Evolutionary conservation across 768 basidiomycete genomes (phyloP).

Genomic region (Chalciporus piperatus): DNA sequence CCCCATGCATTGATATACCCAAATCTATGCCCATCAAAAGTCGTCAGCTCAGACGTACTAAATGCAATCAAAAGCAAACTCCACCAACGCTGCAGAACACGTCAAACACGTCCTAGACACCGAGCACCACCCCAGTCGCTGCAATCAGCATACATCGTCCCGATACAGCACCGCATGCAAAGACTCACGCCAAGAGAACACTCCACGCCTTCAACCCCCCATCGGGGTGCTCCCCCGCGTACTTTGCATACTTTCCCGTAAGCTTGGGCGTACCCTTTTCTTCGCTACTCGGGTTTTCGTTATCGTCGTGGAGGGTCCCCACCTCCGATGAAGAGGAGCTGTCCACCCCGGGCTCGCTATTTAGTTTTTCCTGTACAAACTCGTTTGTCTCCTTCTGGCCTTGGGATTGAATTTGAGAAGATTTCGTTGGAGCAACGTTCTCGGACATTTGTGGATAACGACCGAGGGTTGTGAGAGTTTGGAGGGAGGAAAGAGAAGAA

Average conservation of each 20-base stretch:
- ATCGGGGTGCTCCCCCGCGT: constrained; percentile 25
- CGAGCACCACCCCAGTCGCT: not conserved
- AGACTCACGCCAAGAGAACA: constrained; percentile 27
- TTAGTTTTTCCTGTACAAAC: not conserved
- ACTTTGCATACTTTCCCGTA: constrained; percentile 15
- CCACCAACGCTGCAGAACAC: constrained; percentile 40
- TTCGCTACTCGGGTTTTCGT: not conserved
- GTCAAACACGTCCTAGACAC: constrained; percentile 18
- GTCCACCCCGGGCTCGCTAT: not conserved
- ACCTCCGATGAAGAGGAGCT: not conserved
- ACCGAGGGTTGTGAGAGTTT: not conserved
- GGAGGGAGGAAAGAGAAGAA: not conserved
- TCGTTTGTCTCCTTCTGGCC: not conserved
- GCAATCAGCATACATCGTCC: not conserved
- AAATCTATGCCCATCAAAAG: constrained; percentile 38
- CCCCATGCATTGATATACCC: constrained; percentile 78
- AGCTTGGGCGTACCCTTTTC: constrained; percentile 5
- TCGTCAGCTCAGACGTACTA: not conserved
- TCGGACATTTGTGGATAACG: not conserved
- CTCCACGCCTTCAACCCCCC: constrained; percentile 32
- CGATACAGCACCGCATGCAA: too few relatives aligned
- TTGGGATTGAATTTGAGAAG: not conserved
- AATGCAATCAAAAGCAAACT: not conserved
- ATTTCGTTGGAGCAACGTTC: constrained; percentile 1
- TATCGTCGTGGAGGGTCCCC: constrained; percentile 15